These are phyloP conservation scores for Podaxis sp. DNA, from an alignment of 768 basidiomycete species.

Conservation along the genomic window DNA sequence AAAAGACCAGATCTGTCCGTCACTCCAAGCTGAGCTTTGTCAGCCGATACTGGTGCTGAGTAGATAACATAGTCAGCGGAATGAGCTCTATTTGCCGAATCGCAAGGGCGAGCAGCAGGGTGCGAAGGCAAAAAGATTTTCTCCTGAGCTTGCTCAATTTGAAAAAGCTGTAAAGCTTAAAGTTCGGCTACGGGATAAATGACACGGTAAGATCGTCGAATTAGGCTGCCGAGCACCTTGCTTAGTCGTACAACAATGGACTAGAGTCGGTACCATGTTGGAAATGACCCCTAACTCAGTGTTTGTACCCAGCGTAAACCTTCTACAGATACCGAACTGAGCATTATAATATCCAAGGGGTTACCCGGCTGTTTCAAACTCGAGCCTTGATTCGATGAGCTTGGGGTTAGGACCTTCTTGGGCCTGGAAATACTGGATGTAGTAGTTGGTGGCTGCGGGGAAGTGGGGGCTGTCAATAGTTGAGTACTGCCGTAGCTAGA, in stretches of 20 bases:
- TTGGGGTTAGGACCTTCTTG: background rate
- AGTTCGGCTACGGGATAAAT: no score
- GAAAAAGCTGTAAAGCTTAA: background rate
- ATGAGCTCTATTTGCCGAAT: background rate
- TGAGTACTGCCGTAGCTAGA: background rate
- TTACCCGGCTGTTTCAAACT: background rate
- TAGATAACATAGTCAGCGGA: background rate
- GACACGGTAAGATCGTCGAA: no score
- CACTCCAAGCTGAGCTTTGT: background rate
- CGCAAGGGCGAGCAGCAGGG: background rate
- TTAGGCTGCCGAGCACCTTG: no score
- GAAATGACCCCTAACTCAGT: background rate
- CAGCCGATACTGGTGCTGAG: background rate
- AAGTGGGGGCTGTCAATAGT: background rate
- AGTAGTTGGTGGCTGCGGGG: conserved; percentile 5
- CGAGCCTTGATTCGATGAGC: background rate
- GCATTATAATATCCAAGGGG: background rate
- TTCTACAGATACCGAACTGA: conserved; percentile 6
- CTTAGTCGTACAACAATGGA: no score
- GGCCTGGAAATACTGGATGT: background rate
- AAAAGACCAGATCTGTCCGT: background rate
- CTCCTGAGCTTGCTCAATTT: background rate
- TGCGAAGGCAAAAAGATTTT: background rate
- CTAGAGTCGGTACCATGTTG: background rate
- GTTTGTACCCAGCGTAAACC: background rate